Evolutionary conservation across 192 early-diverging fungal genomes (phyloP), one percentile per base, ranked within the genome.

Genomic region (Linnemannia exigua): DNA sequence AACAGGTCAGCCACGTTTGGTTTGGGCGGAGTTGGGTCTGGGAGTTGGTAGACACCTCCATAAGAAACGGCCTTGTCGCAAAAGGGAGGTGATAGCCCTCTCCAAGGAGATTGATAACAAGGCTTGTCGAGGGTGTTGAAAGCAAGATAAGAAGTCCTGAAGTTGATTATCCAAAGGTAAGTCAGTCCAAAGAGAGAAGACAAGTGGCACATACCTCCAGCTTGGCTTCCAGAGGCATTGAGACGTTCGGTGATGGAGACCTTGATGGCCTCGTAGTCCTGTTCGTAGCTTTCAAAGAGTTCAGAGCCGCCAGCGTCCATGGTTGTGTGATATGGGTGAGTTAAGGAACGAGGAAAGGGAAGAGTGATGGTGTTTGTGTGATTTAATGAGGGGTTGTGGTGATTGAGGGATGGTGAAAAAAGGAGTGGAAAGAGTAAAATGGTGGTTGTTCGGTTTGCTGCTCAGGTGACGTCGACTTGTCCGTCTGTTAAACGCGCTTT

Each of bases 251-350:
- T 85, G 51, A 97, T 88, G 73, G 95, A 93, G 61, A 87, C 79
- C 35, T 88, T 80, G 70, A 96, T 90, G 33, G 92, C 78, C 41
- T 87, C 87, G 81, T 94, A 96, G 87, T 98, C 97, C 80, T 93
- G 93, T 76, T 98, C 95, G 90, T 98, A 98, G 76, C 92, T 97
- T 67, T 92, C 91, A 83, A 97, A 96, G 28, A 97, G 93, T 33
- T 96, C 95, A 36, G 94, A 94, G 33, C 93, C 93, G 58, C 87
- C 90, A n/a, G 88, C 74, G 74, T 88, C 81, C 87, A 83, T 84
- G 58, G 61, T 83, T 67, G 35, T 44, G 28, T 16, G 15, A 52
- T 67, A 67, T 68, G 22, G 15, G 33, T 50, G 63, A 37, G 70
- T 37, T 31, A 25, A 51, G 37, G 47, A 50, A n/a, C 28, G 28